Evolutionary conservation across 2,329 filamentous ascomycete genomes (phyloP), one percentile per base, ranked within the genome.

Genomic region (Alternaria brassicae): DNA sequence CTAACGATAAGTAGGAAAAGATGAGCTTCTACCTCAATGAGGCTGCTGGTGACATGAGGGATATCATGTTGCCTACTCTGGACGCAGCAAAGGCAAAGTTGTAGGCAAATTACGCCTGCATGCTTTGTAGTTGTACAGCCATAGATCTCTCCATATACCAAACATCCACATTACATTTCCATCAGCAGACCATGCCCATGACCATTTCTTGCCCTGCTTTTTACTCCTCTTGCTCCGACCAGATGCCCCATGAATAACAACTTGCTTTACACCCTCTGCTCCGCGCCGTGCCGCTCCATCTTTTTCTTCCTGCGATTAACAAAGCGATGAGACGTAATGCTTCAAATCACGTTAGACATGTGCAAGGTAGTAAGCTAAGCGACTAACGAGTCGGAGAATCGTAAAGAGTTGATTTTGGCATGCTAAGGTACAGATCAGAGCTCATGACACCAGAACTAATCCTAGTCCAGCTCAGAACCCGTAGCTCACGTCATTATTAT

Each of bases 1-100:
- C 70, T 75, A 70, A 75, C 49, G 1, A 39, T 12, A 2, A 4
- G 39, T 39, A 78, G 74, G 89, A 95, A 72, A 89, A 91, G 69
- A 97, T 99, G 94, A 95, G 91, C 80, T 91, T 94, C 84, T 99
- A 92, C 81, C 83, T 99, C 67, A 96, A 93, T 74, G 95, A 99
- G 81, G 94, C 95, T 0, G 95, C 94, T 1, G 86, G 88, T 62
- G 95, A 99, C 66, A 88, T 99, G 77, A 86, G 93, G 66, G 93
- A 97, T 69, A 80, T 99, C 53, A 86, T 99, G 78, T 81, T 91
- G 73, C 90, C 92, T 21, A 92, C 91, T 45, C 79, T 97, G 42
- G 89, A 94, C 79, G 78, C 86, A 17, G 86, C 91, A 67, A 96
- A 96, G 85, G 88, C 94, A 25, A 97, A 97, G 86, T 81, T 97